A percentile compares a stretch with the other conserved stretches of the same genome.
Evolutionary conservation across 805 yeast genomes (phyloP).

Genomic region (Candida schatavii): DNA sequence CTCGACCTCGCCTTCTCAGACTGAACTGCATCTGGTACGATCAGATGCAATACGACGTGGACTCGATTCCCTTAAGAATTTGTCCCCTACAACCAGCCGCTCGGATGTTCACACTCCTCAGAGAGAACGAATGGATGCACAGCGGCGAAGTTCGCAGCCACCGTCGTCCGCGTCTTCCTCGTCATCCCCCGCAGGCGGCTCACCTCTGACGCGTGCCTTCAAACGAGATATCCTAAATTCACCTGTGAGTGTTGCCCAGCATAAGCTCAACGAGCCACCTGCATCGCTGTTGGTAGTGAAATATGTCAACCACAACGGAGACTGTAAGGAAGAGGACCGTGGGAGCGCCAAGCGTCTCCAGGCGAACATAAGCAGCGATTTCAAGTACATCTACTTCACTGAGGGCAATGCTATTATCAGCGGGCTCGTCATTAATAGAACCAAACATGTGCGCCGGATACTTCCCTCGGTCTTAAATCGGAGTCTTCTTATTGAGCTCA

Average conservation of each 20-base stretch:
- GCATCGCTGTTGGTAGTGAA: neutral
- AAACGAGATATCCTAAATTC: neutral
- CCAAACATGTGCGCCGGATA: conserved; percentile 9
- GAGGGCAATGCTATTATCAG: conserved; percentile 7
- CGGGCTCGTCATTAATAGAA: conserved; percentile 9
- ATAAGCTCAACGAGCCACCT: conserved; percentile 2
- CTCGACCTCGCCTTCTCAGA: neutral
- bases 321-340: neutral
- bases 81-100: neutral
- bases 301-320: neutral
- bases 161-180: too few relatives aligned
- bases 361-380: conserved; percentile 4
- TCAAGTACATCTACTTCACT: conserved; percentile 8
- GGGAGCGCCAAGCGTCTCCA: neutral
- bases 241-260: neutral
- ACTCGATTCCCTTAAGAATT: conserved; percentile 1
- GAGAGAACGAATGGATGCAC: too few relatives aligned
- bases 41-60: conserved; percentile 1
- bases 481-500: conserved; percentile 10
- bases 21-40: neutral
- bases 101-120: conserved; percentile 1
- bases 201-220: too few relatives aligned
- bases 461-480: conserved; percentile 10
- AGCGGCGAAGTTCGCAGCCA: too few relatives aligned
- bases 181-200: too few relatives aligned